Evolutionary conservation across 352 stramenopile genomes (phyloP), one percentile per base, ranked within the genome.

Genomic region (Phytophthora podocarpi): DNA sequence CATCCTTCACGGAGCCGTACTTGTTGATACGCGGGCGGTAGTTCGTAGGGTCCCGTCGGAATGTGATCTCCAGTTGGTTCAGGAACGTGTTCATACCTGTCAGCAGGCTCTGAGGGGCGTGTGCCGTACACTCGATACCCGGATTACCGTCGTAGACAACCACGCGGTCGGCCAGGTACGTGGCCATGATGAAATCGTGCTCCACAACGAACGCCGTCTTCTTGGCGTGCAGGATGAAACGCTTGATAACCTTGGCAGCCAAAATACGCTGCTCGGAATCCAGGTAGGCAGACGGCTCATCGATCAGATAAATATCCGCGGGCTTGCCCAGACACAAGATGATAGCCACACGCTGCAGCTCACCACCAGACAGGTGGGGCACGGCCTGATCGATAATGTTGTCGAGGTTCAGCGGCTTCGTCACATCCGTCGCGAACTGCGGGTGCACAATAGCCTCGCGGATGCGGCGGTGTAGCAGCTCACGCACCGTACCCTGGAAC

Each of bases 121-220:
- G 87, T 21, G 98, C 98, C 12, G 97, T 99, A 78, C 96, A 98
- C 78, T 99, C 97, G 47, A 99, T 86, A 74, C 97, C 97, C 26
- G 98, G 98, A 24, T 91, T 60, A 54, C 98, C 98, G 50, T 97
- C 83, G 75, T 99, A 98, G 3, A 98, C 95, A 52, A 98, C 93
- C 12, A 99, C 96, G 40, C 96, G 92, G 72, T 98, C 96, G 41
- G 95, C 96, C 59, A 99, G 82, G 82, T 99, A 99, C 23, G 98
- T 99, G 39, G 97, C 97, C 98, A 99, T 99, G 76, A 99, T 99
- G 83, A 99, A 99, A 93, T 99, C 98, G 85, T 99, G 98, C 84
- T 99, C 98, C 13, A 99, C 97, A 30, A 99, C 85, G 76, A 99
- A 99, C 7, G 97, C 98, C 21, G 98, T 99, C 78, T 99, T 99